Percentiles rank a stretch among this genome's conserved stretches.
Conservation (phyloP, 1,284 basidiomycete genomes). For the Sanguinoderma infundibulare region DNA sequence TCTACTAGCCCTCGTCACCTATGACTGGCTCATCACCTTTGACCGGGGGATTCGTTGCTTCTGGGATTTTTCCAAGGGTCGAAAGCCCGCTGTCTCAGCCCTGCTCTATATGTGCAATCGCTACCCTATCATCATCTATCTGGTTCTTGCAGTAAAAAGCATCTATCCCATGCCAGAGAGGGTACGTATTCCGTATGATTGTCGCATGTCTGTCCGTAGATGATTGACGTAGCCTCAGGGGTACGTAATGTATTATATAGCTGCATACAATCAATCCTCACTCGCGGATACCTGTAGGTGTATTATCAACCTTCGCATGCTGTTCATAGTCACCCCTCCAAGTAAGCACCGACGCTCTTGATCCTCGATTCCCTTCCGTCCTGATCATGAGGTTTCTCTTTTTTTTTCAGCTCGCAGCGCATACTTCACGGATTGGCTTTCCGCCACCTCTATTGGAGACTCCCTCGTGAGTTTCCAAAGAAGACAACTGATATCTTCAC, state of each 20-base stretch:
- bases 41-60: neutral
- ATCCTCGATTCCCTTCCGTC: neutral
- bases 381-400: neutral
- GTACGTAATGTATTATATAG: neutral
- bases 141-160: neutral
- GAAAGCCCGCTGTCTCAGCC: neutral
- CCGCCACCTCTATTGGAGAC: too few relatives aligned
- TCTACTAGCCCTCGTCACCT: neutral
- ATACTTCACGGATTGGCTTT: too few relatives aligned
- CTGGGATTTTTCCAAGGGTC: neutral
- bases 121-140: neutral
- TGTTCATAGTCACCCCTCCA: neutral
- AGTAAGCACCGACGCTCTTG: neutral
- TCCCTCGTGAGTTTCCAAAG: too few relatives aligned
- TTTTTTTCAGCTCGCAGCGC: too few relatives aligned
- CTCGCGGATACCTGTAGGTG: neutral
- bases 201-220: too few relatives aligned
- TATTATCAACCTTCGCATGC: neutral
- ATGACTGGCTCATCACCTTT: neutral
- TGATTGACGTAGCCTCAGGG: neutral
- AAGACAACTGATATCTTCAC: too few relatives aligned
- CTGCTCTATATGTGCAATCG: neutral
- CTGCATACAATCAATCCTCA: too few relatives aligned
- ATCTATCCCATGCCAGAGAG: neutral
- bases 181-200: neutral